phyloP scores from a whole-genome alignment of 345 rosid species.

The Citrus australasica region DNA sequence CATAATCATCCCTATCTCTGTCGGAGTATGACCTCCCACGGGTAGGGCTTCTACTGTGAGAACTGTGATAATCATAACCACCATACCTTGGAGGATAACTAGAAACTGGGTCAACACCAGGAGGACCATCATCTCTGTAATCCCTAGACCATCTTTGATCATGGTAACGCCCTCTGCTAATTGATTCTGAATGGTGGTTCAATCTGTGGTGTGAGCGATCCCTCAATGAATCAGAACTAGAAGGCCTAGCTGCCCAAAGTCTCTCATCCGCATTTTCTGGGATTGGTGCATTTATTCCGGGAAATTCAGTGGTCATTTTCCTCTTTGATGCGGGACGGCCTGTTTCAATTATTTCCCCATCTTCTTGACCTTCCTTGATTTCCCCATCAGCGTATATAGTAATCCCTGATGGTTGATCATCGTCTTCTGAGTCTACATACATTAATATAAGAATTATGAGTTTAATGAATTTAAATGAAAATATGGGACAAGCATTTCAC shows the following conservation, averaged over 20 bases:
- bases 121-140: slow-evolving; percentile 50
- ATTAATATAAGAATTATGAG: background rate
- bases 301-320: slow-evolving; percentile 68
- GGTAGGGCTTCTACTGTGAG: slow-evolving; percentile 29
- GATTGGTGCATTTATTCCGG: slow-evolving; percentile 83
- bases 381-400: slow-evolving; percentile 68
- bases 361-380: slow-evolving; percentile 46
- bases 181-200: slow-evolving; percentile 28
- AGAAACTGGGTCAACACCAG: slow-evolving; percentile 44
- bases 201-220: slow-evolving; percentile 29
- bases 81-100: slow-evolving; percentile 67
- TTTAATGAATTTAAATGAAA: background rate
- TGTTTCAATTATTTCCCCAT: slow-evolving; percentile 60
- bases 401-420: slow-evolving; percentile 71
- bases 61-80: slow-evolving; percentile 27
- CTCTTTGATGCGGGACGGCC: slow-evolving; percentile 29
- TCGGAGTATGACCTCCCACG: slow-evolving; percentile 35
- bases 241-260: slow-evolving; percentile 56
- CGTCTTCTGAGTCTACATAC: slow-evolving; percentile 50
- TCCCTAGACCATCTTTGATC: slow-evolving; percentile 42
- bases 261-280: slow-evolving; percentile 69
- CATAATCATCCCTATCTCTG: slow-evolving; percentile 43
- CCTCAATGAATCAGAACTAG: slow-evolving; percentile 33
- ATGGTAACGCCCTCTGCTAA: slow-evolving; percentile 34
- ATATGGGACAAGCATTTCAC: background rate